Base-by-base conservation (phyloP, 345 rosid species). In the Eucalyptus curtisii region DNA sequence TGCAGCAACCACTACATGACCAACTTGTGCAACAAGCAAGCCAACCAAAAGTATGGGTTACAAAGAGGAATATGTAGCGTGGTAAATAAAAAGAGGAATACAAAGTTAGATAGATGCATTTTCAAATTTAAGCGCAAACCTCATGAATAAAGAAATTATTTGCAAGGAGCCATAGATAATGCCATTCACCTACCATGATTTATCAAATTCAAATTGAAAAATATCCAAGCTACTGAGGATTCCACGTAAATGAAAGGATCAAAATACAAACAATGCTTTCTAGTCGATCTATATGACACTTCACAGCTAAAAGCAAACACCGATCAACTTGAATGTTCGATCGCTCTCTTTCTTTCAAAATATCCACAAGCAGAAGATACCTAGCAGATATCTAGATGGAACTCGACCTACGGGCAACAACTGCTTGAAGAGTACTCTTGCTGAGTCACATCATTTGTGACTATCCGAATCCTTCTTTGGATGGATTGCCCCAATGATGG, bases 401-500 rank as follows among this genome's bases (percentile, higher is more conserved):
- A 76, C 84, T 76, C 30, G 5, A 76, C 30, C 47, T 40, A 20
- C 9, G 0, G 30, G 15, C 24, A 3, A 71, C 47, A 71, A 4
- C 19, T 37, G 82, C 82, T 71, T 10, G 45, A 71, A 71, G 82
- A 20, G 45, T 71, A 71, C 45, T 10, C 82, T 37, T 10, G 82
- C 47, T 22, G 14, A 71, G 45, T 71, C 82, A 15, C 25, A 19
- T 76, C 27, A 76, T 76, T 37, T 76, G 84, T 20, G 47, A 76
- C 84, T 42, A 11, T 79, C 86, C 1, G 85, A 88, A 33, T 90
- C 90, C 88, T 92, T 61, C 64, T 92, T 88, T 57, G 93, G 93
- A 91, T 86, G 91, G 86, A 93, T 90, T 0, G 93, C 90, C 47
- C 90, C 94, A 20, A 93, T 89, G 52, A 94, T 49, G 86, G 95